Conservation (phyloP, 192 early-diverging fungal genomes). For the Gamsiella multidivaricata region DNA sequence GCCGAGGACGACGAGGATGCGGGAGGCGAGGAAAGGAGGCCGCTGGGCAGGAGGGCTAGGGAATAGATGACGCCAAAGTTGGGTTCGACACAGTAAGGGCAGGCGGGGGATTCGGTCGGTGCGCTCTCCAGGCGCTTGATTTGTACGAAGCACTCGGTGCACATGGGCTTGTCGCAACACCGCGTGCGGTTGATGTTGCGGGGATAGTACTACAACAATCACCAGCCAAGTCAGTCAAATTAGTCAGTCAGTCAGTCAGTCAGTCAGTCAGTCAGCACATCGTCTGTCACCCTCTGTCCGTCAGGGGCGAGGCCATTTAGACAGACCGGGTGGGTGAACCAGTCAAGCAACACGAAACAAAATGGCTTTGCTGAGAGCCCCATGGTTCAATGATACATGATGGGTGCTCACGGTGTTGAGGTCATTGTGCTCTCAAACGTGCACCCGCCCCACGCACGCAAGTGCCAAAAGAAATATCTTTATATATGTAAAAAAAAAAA, state of each 20-base stretch:
- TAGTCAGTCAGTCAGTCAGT: constrained; percentile 4
- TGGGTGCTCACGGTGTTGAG: constrained; percentile 12
- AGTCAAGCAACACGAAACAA: no score
- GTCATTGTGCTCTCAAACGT: constrained; percentile 39
- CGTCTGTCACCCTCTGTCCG: not conserved
- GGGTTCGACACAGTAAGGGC: constrained; percentile 90
- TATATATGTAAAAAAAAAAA: no score
- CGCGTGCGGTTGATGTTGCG: constrained; percentile 91
- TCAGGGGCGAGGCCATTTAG: not conserved
- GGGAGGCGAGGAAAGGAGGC: constrained; percentile 14
- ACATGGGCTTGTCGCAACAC: constrained; percentile 96
- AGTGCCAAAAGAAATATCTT: no score
- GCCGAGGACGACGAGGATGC: constrained; percentile 5
- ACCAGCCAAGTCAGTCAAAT: not conserved
- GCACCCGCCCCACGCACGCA: no score
- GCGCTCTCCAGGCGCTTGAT: constrained; percentile 86
- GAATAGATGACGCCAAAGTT: constrained; percentile 87
- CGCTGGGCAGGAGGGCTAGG: constrained; percentile 54
- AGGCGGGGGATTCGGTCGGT: constrained; percentile 72
- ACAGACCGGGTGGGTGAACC: no score
- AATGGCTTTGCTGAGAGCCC: no score
- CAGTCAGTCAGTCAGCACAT: not conserved
- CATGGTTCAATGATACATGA: no score
- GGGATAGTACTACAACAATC: constrained; percentile 79
- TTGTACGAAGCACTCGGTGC: constrained; percentile 98